Percentiles rank a stretch among this genome's conserved stretches.
These are phyloP conservation scores for Aspergillus diversus DNA, from an alignment of 495 filamentous ascomycete species.

Conservation along the genomic window DNA sequence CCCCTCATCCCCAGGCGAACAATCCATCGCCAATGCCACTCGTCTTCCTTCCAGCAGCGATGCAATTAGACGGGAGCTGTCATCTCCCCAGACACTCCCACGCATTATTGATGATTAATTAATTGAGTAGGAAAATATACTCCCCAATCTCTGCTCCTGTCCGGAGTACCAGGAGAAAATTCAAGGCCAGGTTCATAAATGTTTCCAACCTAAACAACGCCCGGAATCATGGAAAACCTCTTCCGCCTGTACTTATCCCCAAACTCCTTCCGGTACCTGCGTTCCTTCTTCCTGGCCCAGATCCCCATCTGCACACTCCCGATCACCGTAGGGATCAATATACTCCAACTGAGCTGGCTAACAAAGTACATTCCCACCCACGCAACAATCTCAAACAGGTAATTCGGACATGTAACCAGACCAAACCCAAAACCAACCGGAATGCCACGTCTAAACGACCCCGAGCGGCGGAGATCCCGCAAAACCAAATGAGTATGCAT, in stretches of 20 bases:
- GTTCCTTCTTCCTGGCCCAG: constrained; percentile 95
- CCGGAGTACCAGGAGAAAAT: too few species aligned
- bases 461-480: constrained; percentile 72
- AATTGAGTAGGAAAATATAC: too few species aligned
- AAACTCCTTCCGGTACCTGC: constrained; percentile 84
- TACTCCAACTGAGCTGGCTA: constrained; percentile 73
- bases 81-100: too few species aligned
- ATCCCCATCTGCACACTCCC: constrained; percentile 74
- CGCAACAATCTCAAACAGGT: constrained; percentile 86
- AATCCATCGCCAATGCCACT: too few species aligned
- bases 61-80: too few species aligned
- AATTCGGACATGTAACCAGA: constrained; percentile 93
- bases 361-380: constrained; percentile 82
- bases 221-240: constrained; percentile 77
- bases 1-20: too few species aligned
- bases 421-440: constrained; percentile 82
- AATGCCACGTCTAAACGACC: constrained; percentile 83
- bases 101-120: too few species aligned
- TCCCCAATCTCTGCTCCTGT: too few species aligned
- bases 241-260: constrained; percentile 89
- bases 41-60: too few species aligned
- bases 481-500: constrained; percentile 77
- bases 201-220: constrained; percentile 48
- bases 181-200: too few species aligned
- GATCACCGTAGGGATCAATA: constrained; percentile 69